Percentiles rank a stretch among this genome's conserved stretches.
Evolutionary conservation across 2,329 filamentous ascomycete species (phyloP).

Genomic region (Dothistroma septosporum): DNA sequence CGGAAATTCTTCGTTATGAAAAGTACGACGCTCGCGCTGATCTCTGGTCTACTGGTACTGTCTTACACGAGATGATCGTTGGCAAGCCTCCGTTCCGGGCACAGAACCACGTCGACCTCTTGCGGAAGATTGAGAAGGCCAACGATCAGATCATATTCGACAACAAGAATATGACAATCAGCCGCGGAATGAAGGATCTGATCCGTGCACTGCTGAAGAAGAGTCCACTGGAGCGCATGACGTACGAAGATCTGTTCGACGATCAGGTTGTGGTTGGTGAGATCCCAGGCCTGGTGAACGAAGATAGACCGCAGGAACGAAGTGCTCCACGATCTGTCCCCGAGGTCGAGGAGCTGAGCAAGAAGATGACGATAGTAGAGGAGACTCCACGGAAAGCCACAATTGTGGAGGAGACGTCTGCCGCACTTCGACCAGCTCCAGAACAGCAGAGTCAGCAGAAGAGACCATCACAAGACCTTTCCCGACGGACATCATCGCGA

Average conservation of each 20-base stretch:
- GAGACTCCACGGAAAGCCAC: neutral
- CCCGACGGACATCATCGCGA: constrained; percentile 13
- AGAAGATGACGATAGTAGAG: constrained; percentile 25
- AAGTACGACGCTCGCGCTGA: constrained; percentile 97
- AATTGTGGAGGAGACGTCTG: constrained; percentile 19
- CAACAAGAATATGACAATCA: constrained; percentile 50
- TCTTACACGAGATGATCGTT: constrained; percentile 91
- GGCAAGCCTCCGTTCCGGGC: constrained; percentile 88
- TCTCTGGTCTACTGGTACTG: constrained; percentile 94
- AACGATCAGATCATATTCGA: constrained; percentile 79
- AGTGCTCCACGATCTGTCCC: constrained; percentile 17
- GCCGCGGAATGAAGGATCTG: constrained; percentile 71
- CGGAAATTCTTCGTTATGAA: constrained; percentile 93
- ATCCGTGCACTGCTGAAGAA: constrained; percentile 79
- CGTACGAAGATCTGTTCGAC: constrained; percentile 79
- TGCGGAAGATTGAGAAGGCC: constrained; percentile 84
- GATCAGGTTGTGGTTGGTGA: constrained; percentile 45
- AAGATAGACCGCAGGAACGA: constrained; percentile 31
- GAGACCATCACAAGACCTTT: constrained; percentile 21
- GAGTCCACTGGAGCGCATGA: constrained; percentile 77
- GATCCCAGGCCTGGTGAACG: constrained; percentile 32
- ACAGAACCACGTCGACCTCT: constrained; percentile 87
- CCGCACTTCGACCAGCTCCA: constrained; percentile 12
- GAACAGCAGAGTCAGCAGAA: constrained; percentile 20
- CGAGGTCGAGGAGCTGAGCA: constrained; percentile 31